A percentile compares a stretch with the other conserved stretches of the same genome.
Conservation (phyloP, 495 filamentous ascomycete species). For the Daldinia vernicosa region DNA sequence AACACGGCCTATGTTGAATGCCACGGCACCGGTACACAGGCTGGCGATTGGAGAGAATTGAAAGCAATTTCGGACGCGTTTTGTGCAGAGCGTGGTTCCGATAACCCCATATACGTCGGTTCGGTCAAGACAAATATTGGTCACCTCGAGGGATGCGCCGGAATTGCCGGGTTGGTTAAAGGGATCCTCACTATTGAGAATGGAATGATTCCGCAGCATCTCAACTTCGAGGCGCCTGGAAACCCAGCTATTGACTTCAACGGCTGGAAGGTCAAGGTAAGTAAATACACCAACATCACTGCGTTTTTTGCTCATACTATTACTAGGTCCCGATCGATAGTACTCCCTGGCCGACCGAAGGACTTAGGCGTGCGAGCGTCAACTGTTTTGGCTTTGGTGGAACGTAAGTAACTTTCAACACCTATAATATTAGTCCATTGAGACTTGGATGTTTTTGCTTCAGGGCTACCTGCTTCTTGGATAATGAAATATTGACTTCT, state of each 20-base stretch:
- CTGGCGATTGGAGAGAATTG: slow-evolving; percentile 66
- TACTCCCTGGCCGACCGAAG: slow-evolving; percentile 25
- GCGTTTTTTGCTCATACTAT: slow-evolving; percentile 7
- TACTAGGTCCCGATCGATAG: slow-evolving; percentile 17
- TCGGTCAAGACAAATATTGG: slow-evolving; percentile 57
- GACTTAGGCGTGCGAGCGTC: slow-evolving; percentile 30
- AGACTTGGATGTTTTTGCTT: neutral
- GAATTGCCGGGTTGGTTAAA: slow-evolving; percentile 61
- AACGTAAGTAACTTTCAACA: slow-evolving; percentile 22
- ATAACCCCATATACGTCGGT: slow-evolving; percentile 48
- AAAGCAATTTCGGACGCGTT: slow-evolving; percentile 57
- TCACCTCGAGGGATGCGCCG: slow-evolving; percentile 53
- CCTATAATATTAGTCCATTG: neutral
- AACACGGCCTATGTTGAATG: slow-evolving; percentile 60
- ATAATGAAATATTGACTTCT: slow-evolving; percentile 1
- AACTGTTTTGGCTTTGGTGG: slow-evolving; percentile 40
- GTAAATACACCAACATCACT: neutral
- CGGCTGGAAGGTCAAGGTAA: slow-evolving; percentile 48
- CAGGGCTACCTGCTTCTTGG: neutral
- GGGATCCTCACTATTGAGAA: slow-evolving; percentile 60
- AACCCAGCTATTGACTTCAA: slow-evolving; percentile 53
- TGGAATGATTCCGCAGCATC: slow-evolving; percentile 55
- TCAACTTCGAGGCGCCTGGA: slow-evolving; percentile 51
- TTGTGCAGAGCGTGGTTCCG: slow-evolving; percentile 39
- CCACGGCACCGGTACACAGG: slow-evolving; percentile 58